Evolutionary conservation across 129 eudicot genomes (phyloP), one percentile per base, ranked within the genome.

Genomic region (Apium graveolens): DNA sequence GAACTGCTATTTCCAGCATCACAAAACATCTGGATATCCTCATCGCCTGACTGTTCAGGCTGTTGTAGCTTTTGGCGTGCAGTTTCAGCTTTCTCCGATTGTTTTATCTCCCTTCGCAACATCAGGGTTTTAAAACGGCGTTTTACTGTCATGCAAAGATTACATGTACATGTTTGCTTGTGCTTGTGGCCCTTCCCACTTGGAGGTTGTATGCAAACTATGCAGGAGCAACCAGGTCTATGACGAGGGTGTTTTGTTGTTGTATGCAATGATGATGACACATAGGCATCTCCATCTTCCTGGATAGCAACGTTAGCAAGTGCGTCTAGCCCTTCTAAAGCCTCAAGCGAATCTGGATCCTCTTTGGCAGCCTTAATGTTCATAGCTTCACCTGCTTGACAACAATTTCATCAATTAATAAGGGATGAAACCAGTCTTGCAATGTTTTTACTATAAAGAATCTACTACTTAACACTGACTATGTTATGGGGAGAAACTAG

Each of bases 161-260:
- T 82, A 72, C 97, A 91, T 6, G 84, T 79, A 70, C 97, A 89
- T 0, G 83, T 66, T 8, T 68, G 86, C 26, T 84, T 75, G 84
- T 92, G 97, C 80, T 88, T 88, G 6, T 81, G 80, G 21, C 89
- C 87, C 60, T 83, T 85, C 48, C 91, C 92, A 60, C 91, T 83
- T 11, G 91, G 96, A 27, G 90, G 86, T 84, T 90, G 96, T 72
- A 87, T 82, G 89, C 97, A 91, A 71, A 85, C 89, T 46, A 91
- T 84, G 87, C 97, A 91, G 11, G 87, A 68, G 81, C 97, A 91
- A 39, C 97, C 92, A 73, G 81, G 82, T 78, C 80, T 85, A 78
- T 91, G 97, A 73, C 85, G 87, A 31, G 97, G 97, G 77, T 91
- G 91, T 66, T 75, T 91, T 82, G 86, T 82, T 72, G 83, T 86